Evolutionary conservation across 2,329 filamentous ascomycete genomes (phyloP).

Genomic region (Colletotrichum lupini): DNA sequence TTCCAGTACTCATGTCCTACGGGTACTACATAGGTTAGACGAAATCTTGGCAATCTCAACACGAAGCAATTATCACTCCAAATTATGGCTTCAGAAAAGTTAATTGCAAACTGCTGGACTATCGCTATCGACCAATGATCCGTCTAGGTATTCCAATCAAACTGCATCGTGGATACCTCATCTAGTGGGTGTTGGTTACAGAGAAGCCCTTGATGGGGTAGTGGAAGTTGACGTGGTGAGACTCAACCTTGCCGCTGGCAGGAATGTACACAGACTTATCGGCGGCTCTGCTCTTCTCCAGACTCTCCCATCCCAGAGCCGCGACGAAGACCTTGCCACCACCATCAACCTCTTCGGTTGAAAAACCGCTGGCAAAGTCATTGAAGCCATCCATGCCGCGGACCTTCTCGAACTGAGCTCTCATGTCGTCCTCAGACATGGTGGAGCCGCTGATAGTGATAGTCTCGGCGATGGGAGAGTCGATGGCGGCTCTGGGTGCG

Average conservation of each 20-base stretch:
- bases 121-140: background rate
- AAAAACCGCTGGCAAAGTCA: slow-evolving; percentile 21
- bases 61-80: background rate
- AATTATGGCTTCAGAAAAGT: background rate
- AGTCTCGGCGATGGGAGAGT: slow-evolving; percentile 27
- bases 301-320: slow-evolving; percentile 26
- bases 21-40: background rate
- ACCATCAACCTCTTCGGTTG: slow-evolving; percentile 4
- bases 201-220: slow-evolving; percentile 30
- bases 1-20: background rate
- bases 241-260: slow-evolving; percentile 7
- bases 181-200: slow-evolving; percentile 25
- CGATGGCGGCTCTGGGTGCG: slow-evolving; percentile 25
- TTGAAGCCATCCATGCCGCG: slow-evolving; percentile 16
- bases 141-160: background rate
- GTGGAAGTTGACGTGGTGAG: slow-evolving; percentile 29
- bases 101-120: background rate
- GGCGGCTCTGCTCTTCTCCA: slow-evolving; percentile 25
- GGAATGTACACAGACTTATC: slow-evolving; percentile 29
- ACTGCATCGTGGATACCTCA: too few relatives aligned
- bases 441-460: slow-evolving; percentile 18
- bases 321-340: slow-evolving; percentile 22
- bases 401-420: slow-evolving; percentile 20
- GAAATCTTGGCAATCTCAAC: background rate
- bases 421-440: slow-evolving; percentile 20